phyloP scores from a whole-genome alignment of 1,284 basidiomycete genomes.

The Pyrrhoderma lamaoense region DNA sequence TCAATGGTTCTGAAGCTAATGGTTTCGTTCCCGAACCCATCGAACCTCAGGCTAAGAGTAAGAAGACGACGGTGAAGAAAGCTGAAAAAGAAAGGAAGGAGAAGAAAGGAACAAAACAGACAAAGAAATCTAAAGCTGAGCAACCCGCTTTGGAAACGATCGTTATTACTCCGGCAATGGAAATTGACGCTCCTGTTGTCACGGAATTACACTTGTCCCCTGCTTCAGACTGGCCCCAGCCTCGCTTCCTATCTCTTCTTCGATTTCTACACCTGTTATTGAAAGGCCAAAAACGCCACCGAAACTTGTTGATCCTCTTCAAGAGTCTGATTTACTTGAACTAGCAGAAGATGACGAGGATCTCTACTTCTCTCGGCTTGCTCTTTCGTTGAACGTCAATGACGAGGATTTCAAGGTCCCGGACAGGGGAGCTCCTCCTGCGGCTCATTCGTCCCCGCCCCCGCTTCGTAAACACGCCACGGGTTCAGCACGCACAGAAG shows the following conservation, averaged over 20 bases:
- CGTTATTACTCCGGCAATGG: slow-evolving; percentile 42
- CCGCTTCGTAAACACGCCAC: slow-evolving; percentile 65
- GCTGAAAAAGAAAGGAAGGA: slow-evolving; percentile 30
- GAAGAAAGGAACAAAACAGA: slow-evolving; percentile 23
- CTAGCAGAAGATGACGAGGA: slow-evolving; percentile 90
- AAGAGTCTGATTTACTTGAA: slow-evolving; percentile 49
- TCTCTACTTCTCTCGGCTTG: slow-evolving; percentile 75
- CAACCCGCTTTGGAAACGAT: slow-evolving; percentile 38
- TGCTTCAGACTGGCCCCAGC: slow-evolving; percentile 37
- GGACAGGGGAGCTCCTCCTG: slow-evolving; percentile 27
- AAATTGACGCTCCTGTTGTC: slow-evolving; percentile 43
- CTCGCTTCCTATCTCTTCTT: slow-evolving; percentile 28
- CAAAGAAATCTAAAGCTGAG: slow-evolving; percentile 20
- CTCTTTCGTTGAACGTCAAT: slow-evolving; percentile 33
- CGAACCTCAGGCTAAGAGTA: slow-evolving; percentile 26
- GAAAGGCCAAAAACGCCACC: slow-evolving; percentile 11
- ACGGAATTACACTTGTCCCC: slow-evolving; percentile 45
- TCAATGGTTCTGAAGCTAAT: not conserved
- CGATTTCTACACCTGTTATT: slow-evolving; percentile 28
- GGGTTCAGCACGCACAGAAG: slow-evolving; percentile 87
- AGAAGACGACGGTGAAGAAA: slow-evolving; percentile 16
- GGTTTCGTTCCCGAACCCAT: slow-evolving; percentile 17
- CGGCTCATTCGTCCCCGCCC: slow-evolving; percentile 29
- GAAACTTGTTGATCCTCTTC: slow-evolving; percentile 37
- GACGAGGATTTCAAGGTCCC: slow-evolving; percentile 22